These are phyloP conservation scores for Aspergillus sclerotioniger DNA, from an alignment of 495 filamentous ascomycete genomes.

Conservation along the genomic window DNA sequence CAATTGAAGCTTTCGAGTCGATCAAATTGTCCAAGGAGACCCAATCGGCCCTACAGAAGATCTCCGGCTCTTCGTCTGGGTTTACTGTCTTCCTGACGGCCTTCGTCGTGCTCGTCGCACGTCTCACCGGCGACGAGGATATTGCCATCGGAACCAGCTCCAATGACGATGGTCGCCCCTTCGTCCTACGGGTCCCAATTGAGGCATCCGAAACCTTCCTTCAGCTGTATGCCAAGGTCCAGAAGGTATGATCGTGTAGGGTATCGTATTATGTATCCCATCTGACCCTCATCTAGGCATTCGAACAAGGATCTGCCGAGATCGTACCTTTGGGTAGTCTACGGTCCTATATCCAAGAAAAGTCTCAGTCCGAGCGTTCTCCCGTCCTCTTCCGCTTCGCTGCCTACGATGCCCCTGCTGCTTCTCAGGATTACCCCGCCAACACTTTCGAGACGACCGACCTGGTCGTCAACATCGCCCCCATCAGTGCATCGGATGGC, in stretches of 20 bases:
- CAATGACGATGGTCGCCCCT: slow-evolving; percentile 45
- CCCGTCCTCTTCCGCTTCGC: slow-evolving; percentile 50
- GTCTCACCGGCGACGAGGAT: slow-evolving; percentile 54
- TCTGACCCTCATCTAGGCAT: slow-evolving; percentile 28
- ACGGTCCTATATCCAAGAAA: slow-evolving; percentile 45
- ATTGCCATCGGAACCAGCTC: slow-evolving; percentile 49
- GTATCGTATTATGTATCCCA: neutral
- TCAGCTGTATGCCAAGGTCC: slow-evolving; percentile 43
- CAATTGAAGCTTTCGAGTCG: slow-evolving; percentile 51
- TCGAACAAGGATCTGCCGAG: slow-evolving; percentile 44
- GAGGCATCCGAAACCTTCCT: slow-evolving; percentile 38
- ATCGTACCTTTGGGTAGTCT: slow-evolving; percentile 47
- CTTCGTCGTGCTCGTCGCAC: slow-evolving; percentile 46
- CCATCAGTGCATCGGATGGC: slow-evolving; percentile 20
- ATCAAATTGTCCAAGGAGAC: slow-evolving; percentile 37
- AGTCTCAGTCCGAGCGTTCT: slow-evolving; percentile 39
- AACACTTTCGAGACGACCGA: slow-evolving; percentile 48
- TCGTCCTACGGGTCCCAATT: slow-evolving; percentile 47
- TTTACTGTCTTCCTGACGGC: slow-evolving; percentile 49
- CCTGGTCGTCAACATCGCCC: slow-evolving; percentile 44
- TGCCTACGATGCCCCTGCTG: slow-evolving; percentile 47
- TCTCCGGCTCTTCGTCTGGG: slow-evolving; percentile 38
- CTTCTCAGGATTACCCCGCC: slow-evolving; percentile 46
- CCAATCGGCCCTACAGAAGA: slow-evolving; percentile 39
- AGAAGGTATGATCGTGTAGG: slow-evolving; percentile 35